Base-by-base conservation (phyloP, 768 basidiomycete species). In the Suillus ampliporus region DNA sequence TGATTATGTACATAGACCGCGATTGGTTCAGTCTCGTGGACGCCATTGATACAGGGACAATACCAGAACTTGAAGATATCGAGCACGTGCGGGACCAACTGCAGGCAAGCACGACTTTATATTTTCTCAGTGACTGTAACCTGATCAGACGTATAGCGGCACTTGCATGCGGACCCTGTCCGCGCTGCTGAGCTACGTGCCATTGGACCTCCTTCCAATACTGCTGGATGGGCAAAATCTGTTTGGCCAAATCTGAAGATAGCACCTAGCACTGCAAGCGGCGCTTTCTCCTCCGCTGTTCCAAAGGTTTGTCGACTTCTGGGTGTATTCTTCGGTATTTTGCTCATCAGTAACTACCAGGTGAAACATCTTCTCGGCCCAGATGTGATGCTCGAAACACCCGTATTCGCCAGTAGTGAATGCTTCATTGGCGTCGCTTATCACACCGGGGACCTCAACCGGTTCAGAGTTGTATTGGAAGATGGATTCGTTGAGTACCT, bases 11-110 rank as follows among this genome's bases (percentile, higher is more conserved):
- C 51, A 63, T 71, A 54, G 70, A 69, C 38, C 64, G 71, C 15
- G 70, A 67, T 37, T 67, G 67, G 71, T 61, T 70, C 28, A 44
- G 19, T 5, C 61, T 67, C 34, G 38, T 71, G 14, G 11, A 58
- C 14, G 41, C 50, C 57, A 37, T 73, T 7, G 62, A 65, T 51
- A 72, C 58, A 0, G 67, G 69, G 4, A 37, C 37, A 19, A 19
- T 73, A 7, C 69, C 68, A 1, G 50, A 71, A 19, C 61, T 60
- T 61, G 65, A 72, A 48, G 65, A 70, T 50, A 63, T 50, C 19
- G 47, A 54, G 4, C 62, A 65, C 28, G 61, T 73, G 34, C 56
- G 52, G 26, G 28, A 64, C n/a, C 64, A 62, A 41, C 67, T 71
- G 40, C 59, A 64, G 69, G 71, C 63, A 61, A 38, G 63, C 11